These are phyloP conservation scores for Trichoderma breve DNA, from an alignment of 2,329 filamentous ascomycete genomes.

Conservation along the genomic window DNA sequence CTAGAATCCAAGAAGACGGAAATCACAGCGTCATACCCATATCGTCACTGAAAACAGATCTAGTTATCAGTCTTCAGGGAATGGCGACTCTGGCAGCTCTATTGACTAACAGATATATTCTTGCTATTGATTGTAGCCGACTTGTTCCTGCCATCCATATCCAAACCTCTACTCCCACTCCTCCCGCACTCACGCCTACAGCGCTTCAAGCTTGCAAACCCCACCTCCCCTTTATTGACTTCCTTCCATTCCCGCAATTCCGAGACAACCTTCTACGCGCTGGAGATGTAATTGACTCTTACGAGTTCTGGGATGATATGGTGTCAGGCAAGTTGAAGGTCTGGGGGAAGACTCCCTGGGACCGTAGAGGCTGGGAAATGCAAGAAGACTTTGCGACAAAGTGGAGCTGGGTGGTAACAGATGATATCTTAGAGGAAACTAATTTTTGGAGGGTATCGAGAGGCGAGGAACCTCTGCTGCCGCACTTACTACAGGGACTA, in stretches of 20 bases:
- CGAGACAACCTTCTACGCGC: neutral
- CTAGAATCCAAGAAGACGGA: neutral
- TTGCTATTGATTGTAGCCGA: neutral
- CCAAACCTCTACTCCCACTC: neutral
- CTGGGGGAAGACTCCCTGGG: conserved; percentile 6
- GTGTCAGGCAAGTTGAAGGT: neutral
- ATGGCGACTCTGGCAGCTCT: neutral
- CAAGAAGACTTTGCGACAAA: neutral
- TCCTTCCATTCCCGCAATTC: neutral
- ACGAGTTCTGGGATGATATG: neutral
- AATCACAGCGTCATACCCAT: neutral
- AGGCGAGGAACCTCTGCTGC: neutral
- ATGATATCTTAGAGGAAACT: conserved; percentile 4
- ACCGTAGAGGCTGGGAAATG: conserved; percentile 8
- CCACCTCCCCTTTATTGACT: neutral
- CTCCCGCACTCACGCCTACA: neutral
- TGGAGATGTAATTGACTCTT: neutral
- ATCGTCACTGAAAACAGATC: neutral
- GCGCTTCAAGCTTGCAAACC: neutral
- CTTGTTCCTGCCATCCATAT: neutral
- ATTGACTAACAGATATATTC: conserved; percentile 4
- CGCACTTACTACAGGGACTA: neutral
- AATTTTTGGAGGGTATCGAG: conserved; percentile 11
- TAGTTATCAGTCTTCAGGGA: neutral
- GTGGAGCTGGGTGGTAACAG: neutral